Conservation (phyloP, 352 stramenopile species). For the Blastocystis hominis region DNA sequence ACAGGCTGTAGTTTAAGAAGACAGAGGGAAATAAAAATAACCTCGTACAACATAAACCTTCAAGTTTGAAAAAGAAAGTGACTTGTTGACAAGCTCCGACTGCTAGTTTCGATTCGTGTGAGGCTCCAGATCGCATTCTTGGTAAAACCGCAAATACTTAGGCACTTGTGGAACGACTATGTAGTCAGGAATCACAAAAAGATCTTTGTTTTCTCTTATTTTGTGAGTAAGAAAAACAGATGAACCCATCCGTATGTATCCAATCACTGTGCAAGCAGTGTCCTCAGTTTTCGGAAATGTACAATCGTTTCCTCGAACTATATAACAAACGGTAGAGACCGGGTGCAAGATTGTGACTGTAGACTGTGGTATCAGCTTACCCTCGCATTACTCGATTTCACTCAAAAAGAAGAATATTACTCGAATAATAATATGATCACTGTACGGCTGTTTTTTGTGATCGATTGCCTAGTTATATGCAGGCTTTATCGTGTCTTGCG, state of each 20-base stretch:
- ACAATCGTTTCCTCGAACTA: slow-evolving; percentile 5
- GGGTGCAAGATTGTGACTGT: background rate
- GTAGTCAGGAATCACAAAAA: background rate
- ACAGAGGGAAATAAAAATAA: slow-evolving; percentile 1
- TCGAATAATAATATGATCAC: slow-evolving; percentile 45
- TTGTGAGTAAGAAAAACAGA: background rate
- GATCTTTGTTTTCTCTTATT: background rate
- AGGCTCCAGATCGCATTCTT: background rate
- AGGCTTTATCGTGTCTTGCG: slow-evolving; percentile 31
- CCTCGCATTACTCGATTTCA: slow-evolving; percentile 7
- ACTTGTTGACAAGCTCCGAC: no score
- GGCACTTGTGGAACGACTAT: background rate
- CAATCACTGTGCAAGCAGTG: background rate
- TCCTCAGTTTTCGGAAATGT: slow-evolving; percentile 18
- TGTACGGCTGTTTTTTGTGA: background rate
- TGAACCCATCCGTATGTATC: slow-evolving; percentile 34
- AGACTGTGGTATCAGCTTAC: slow-evolving; percentile 50
- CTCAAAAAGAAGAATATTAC: slow-evolving; percentile 41
- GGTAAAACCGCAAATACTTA: background rate
- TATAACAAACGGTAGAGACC: slow-evolving; percentile 20
- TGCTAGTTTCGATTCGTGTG: background rate
- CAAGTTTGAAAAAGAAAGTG: background rate
- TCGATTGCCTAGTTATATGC: slow-evolving; percentile 21
- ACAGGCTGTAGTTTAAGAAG: slow-evolving; percentile 8
- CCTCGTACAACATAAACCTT: background rate